Base-by-base conservation (phyloP, 768 basidiomycete species). In the Naganishia onofrii region DNA sequence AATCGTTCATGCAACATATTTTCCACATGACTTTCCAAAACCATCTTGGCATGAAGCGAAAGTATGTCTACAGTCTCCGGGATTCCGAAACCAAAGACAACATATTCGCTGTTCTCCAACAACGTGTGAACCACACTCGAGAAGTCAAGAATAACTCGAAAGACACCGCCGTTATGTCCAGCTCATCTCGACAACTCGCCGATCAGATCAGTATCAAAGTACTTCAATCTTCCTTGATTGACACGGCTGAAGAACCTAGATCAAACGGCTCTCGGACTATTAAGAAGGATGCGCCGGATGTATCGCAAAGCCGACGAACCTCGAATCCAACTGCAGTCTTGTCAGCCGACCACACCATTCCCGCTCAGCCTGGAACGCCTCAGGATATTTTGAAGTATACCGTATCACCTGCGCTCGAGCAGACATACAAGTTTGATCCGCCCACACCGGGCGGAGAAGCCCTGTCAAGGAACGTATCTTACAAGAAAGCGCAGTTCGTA, bases 1-100 rank as follows among this genome's bases (percentile, higher is more conserved):
- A 79, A n/a, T 88, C 92, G 0, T 97, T 97, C 83, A 97, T 97
- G 95, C 87, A 89, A 70, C 90, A 97, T 78, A 96, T 94, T 0
- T 94, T 98, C 85, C 92, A 96, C 79, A 82, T 97, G 38, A 88
- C 92, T 1, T 97, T 98, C 82, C 88, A 76, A 42, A 81, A 78
- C 67, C 81, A 82, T 64, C 77, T 83, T 36, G 87, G 88, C 34
- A 36, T 12, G 34, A 36, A 36, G 34, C 34, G 34, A 36, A 36
- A 36, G 34, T 36, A 36, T 12, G 34, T 36, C 6, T 36, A 36
- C 34, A 36, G 34, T 36, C 34, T 36, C 12, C 34, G 34, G 12
- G 34, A 36, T 12, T 36, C 34, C 12, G 34, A 36, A 36, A 36
- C 34, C 34, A 36, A 4, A 36, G 34, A 36, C 34, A 36, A 36